Evolutionary conservation across 2,329 filamentous ascomycete genomes (phyloP).

Genomic region (Neonectria ditissima): DNA sequence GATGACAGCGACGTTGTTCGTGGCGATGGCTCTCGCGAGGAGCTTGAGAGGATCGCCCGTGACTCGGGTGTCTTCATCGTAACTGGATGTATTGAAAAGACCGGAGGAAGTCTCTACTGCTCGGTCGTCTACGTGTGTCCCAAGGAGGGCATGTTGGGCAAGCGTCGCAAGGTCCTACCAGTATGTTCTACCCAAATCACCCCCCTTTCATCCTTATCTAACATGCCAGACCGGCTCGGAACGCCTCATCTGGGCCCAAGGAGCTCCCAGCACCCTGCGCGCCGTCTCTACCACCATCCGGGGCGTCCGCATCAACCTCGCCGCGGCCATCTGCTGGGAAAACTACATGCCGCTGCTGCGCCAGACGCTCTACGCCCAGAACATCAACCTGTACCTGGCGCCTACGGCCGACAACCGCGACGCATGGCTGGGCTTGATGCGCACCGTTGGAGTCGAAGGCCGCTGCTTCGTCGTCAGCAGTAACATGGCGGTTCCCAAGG

Average conservation of each 20-base stretch:
- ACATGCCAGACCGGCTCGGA: slow-evolving; percentile 76
- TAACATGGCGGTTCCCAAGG: slow-evolving; percentile 79
- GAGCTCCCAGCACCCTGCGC: slow-evolving; percentile 79
- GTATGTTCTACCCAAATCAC: slow-evolving; percentile 58
- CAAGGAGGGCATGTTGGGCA: slow-evolving; percentile 77
- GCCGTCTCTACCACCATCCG: slow-evolving; percentile 84
- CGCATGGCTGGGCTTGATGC: slow-evolving; percentile 85
- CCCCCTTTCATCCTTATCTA: slow-evolving; percentile 10
- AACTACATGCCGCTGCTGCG: slow-evolving; percentile 94
- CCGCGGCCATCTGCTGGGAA: slow-evolving; percentile 94
- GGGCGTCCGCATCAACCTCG: slow-evolving; percentile 83
- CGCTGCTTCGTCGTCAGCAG: slow-evolving; percentile 87
- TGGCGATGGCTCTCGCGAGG: slow-evolving; percentile 77
- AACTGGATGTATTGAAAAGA: slow-evolving; percentile 81
- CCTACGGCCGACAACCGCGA: slow-evolving; percentile 89
- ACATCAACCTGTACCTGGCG: slow-evolving; percentile 90
- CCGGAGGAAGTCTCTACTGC: slow-evolving; percentile 88
- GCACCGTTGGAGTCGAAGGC: slow-evolving; percentile 83
- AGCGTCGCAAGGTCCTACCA: slow-evolving; percentile 93
- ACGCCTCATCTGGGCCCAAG: slow-evolving; percentile 89
- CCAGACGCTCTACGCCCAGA: slow-evolving; percentile 87
- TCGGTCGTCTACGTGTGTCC: slow-evolving; percentile 86
- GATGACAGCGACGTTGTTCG: slow-evolving; percentile 49
- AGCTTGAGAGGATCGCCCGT: slow-evolving; percentile 78
- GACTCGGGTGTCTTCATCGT: slow-evolving; percentile 87